These are phyloP conservation scores for Gliomastix tumulicola DNA, from an alignment of 2,329 filamentous ascomycete species.

Conservation along the genomic window DNA sequence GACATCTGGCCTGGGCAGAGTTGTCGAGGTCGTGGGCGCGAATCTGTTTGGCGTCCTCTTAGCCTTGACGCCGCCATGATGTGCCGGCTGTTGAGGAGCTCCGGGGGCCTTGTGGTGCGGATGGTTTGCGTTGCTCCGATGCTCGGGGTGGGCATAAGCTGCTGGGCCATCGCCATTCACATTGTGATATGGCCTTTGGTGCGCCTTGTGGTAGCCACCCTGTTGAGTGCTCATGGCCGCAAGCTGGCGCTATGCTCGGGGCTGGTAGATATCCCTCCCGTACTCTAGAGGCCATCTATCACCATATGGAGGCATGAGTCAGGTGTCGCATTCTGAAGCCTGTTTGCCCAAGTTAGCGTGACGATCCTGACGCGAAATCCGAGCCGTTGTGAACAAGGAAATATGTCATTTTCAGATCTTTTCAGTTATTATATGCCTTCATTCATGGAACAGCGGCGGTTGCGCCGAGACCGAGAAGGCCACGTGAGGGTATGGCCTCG, in stretches of 20 bases:
- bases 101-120: too few species aligned
- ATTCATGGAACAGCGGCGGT: slow-evolving; percentile 42
- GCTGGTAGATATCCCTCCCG: not conserved
- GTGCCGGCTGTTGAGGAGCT: too few species aligned
- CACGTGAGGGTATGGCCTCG: not conserved
- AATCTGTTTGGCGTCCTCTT: too few species aligned
- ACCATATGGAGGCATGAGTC: not conserved
- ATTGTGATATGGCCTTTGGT: too few species aligned
- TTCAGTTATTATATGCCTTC: slow-evolving; percentile 58
- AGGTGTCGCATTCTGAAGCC: not conserved
- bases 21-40: too few species aligned
- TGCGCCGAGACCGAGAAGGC: slow-evolving; percentile 19
- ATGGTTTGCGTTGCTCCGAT: too few species aligned
- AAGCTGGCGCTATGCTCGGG: not conserved
- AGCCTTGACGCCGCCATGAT: too few species aligned
- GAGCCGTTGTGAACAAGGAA: not conserved
- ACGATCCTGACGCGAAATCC: not conserved
- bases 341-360: slow-evolving; percentile 1
- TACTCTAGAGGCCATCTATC: not conserved
- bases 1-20: too few species aligned
- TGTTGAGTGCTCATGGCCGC: not conserved
- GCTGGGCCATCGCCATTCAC: too few species aligned
- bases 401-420: slow-evolving; percentile 55
- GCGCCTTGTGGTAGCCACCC: too few species aligned
- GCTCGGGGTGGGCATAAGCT: too few species aligned